phyloP scores from a whole-genome alignment of 495 filamentous ascomycete species.

The Aspergillus panamensis region DNA sequence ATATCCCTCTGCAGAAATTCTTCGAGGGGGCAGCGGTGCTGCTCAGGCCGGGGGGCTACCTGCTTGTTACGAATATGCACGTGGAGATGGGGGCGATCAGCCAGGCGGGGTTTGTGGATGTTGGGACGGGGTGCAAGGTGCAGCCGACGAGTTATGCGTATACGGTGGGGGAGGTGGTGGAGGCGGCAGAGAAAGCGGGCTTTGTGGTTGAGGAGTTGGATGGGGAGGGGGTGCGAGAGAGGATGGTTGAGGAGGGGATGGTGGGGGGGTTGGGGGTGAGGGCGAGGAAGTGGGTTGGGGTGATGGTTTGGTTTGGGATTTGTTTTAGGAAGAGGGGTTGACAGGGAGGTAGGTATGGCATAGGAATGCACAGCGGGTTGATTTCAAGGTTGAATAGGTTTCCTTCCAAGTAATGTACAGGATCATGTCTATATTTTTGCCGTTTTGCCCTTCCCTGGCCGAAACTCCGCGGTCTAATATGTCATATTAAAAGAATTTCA shows the following conservation, averaged over 20 bases:
- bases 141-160: slow-evolving; percentile 61
- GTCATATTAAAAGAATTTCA: slow-evolving; percentile 34
- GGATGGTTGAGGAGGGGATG: slow-evolving; percentile 49
- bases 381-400: background rate
- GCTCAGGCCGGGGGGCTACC: slow-evolving; percentile 47
- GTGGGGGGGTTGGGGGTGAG: slow-evolving; percentile 51
- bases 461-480: background rate
- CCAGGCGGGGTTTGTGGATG: slow-evolving; percentile 66
- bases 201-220: slow-evolving; percentile 44
- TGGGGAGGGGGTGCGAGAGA: slow-evolving; percentile 36
- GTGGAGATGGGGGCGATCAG: slow-evolving; percentile 60
- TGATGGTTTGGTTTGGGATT: slow-evolving; percentile 63
- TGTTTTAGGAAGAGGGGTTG: slow-evolving; percentile 47
- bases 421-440: background rate
- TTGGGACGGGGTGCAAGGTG: slow-evolving; percentile 55
- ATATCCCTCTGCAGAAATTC: slow-evolving; percentile 56
- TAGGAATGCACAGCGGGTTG: slow-evolving; percentile 1
- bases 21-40: slow-evolving; percentile 51
- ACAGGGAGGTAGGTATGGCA: background rate
- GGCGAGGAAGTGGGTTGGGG: slow-evolving; percentile 65
- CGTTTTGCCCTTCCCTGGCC: background rate
- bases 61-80: slow-evolving; percentile 74
- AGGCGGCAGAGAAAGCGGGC: slow-evolving; percentile 50
- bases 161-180: slow-evolving; percentile 50
- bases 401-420: slow-evolving; percentile 25